Evolutionary conservation across 768 basidiomycete genomes (phyloP).

Genomic region (Udeniomyces megalosporus): DNA sequence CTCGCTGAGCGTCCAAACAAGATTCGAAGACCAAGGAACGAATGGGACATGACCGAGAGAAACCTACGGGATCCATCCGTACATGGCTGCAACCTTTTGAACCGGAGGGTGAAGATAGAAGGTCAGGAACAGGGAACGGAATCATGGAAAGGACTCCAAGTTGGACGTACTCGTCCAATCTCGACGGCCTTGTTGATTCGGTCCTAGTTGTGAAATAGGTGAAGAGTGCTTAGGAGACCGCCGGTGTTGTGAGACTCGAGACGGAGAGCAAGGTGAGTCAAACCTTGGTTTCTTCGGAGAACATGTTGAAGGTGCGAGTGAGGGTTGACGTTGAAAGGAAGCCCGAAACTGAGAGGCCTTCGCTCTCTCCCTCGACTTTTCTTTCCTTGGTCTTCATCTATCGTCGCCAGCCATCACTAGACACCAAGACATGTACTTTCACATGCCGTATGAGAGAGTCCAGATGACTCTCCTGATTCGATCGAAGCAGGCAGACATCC

Average conservation of each 20-base stretch:
- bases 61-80: slow-evolving; percentile 16
- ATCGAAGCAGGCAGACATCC: too few relatives aligned
- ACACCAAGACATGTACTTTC: too few relatives aligned
- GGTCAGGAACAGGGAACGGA: not conserved
- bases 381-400: too few relatives aligned
- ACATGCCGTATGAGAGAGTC: too few relatives aligned
- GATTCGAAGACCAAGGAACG: too few relatives aligned
- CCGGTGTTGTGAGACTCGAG: not conserved
- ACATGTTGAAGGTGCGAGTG: not conserved
- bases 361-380: too few relatives aligned
- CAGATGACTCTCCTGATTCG: too few relatives aligned
- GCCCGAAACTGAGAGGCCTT: too few relatives aligned
- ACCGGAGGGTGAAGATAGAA: not conserved
- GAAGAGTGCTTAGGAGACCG: not conserved
- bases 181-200: slow-evolving; percentile 17
- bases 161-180: slow-evolving; percentile 4
- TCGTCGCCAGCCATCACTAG: too few relatives aligned
- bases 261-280: not conserved
- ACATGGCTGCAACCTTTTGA: slow-evolving; percentile 5
- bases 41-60: not conserved
- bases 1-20: not conserved
- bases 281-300: slow-evolving; percentile 13
- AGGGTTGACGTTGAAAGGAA: not conserved
- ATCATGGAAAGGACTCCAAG: not conserved
- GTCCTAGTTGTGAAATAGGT: not conserved